Evolutionary conservation across 139 green algal genomes (phyloP), one percentile per base, ranked within the genome.

Genomic region (Chlamydomonas applanata): DNA sequence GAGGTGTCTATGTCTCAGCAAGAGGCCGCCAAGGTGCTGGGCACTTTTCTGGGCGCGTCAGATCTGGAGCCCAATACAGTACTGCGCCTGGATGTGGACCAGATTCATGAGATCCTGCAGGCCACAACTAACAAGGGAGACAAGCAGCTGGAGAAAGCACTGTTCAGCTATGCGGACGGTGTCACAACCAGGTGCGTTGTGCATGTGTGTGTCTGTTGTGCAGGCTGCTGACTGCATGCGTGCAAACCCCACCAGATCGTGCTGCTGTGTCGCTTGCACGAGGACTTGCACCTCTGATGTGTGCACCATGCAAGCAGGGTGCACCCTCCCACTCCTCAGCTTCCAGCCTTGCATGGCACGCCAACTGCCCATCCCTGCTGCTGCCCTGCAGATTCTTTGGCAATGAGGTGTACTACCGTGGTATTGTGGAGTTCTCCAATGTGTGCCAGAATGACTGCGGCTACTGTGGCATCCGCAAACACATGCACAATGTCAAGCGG

Each of bases 381-480:
- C 54, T n/a, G 2, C 22, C 7, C 3, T 46, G 40, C 40, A 70
- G 65, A 56, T 89, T 84, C 75, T 91, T 89, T 44, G 82, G 82
- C 32, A 69, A 79, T 2, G 71, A 79, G 3, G 80, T 91, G 3
- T 89, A 82, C 78, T 86, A 81, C 64, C 74, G 84, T 20, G 79
- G 86, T 53, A 88, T 92, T 32, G 76, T 90, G 3, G 87, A 92
- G 78, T 92, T 92, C 68, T 82, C 65, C 70, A 92, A 92, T 44
- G 81, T 92, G 22, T 92, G 87, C 67, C 46, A 80, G 27, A 88
- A 88, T 66, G 87, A 92, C 72, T 92, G 87, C 82, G 61, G 77
- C 46, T 91, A 92, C 75, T 92, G 87, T 77, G 87, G 87, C 65
- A 89, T 92, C 75, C 69, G 84, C 22, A 90, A 90, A 72, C 78